Evolutionary conservation across 108 stramenopile species (phyloP).

Genomic region (Fragilaria crotonensis): DNA sequence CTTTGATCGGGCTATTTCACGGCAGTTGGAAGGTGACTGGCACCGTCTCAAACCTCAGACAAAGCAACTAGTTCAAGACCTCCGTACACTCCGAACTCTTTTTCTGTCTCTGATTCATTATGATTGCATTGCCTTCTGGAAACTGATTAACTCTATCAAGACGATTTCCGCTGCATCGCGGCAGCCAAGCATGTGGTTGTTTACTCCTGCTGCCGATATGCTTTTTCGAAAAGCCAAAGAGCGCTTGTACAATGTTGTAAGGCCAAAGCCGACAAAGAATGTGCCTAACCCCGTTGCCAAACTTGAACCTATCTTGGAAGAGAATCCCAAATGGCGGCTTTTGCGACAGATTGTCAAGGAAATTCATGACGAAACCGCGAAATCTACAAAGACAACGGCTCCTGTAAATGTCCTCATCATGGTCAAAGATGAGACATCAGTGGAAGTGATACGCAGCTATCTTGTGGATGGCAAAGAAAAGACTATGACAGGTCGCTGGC

Average conservation of each 20-base stretch:
- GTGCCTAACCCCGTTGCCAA: conserved; percentile 40
- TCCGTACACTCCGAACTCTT: conserved; percentile 70
- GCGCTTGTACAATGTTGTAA: conserved; percentile 63
- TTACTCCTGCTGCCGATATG: conserved; percentile 79
- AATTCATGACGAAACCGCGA: conserved; percentile 46
- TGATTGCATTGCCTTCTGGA: conserved; percentile 90
- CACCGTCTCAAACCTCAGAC: conserved; percentile 78
- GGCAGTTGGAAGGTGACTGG: conserved; percentile 95
- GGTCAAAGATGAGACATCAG: conserved; percentile 83
- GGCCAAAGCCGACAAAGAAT: conserved; percentile 25
- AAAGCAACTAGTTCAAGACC: conserved; percentile 86
- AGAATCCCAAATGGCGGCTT: conserved; percentile 90
- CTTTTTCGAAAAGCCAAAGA: conserved; percentile 87
- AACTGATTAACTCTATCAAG: conserved; percentile 65
- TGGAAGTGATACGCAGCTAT: conserved; percentile 58
- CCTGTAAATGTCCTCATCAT: conserved; percentile 61
- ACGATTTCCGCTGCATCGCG: conserved; percentile 50
- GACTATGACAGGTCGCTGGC: conserved; percentile 46
- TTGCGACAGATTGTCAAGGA: conserved; percentile 78
- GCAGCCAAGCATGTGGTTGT: conserved; percentile 84
- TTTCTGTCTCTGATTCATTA: conserved; percentile 88
- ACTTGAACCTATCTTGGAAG: conserved; percentile 72
- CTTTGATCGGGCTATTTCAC: conserved; percentile 76
- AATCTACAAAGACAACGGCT: not conserved
- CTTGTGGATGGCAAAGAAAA: conserved; percentile 48